Conservation (phyloP, 495 filamentous ascomycete species). For the Xylaria cubensis region DNA sequence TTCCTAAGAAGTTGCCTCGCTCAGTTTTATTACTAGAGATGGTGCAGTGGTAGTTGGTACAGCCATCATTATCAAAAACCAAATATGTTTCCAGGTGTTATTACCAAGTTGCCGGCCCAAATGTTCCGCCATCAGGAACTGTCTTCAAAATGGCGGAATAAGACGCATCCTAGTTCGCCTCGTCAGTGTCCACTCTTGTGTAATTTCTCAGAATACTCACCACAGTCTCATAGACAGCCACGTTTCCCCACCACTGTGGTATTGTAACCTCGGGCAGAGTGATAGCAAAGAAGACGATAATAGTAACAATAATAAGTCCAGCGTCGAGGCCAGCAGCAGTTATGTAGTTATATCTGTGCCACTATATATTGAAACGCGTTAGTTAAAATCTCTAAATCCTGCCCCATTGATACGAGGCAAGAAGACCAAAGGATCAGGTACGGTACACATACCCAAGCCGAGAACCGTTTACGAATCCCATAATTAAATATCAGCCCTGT, state of each 20-base stretch:
- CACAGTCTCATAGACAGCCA: conserved; percentile 44
- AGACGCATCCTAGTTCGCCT: conserved; percentile 36
- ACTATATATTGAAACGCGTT: conserved; percentile 37
- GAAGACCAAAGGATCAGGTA: neutral
- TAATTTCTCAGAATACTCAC: conserved; percentile 30
- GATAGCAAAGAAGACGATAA: conserved; percentile 57
- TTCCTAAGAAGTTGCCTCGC: no score
- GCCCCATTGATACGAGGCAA: neutral
- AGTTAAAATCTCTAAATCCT: neutral
- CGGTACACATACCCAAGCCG: conserved; percentile 45
- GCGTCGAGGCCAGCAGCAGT: conserved; percentile 62
- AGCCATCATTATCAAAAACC: no score
- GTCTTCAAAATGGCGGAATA: conserved; percentile 42
- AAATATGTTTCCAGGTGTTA: no score
- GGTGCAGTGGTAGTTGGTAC: no score
- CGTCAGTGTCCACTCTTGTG: conserved; percentile 24
- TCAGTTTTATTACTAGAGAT: no score
- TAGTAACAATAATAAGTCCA: conserved; percentile 51
- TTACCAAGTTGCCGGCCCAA: conserved; percentile 45
- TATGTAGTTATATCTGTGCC: conserved; percentile 69
- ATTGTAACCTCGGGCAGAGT: conserved; percentile 46
- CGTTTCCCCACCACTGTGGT: conserved; percentile 59
- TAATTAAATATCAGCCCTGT: conserved; percentile 66
- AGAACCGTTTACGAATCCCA: conserved; percentile 54
- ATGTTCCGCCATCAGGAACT: conserved; percentile 43